Base-by-base conservation (phyloP, 192 early-diverging fungal species). In the Podila horticola region DNA sequence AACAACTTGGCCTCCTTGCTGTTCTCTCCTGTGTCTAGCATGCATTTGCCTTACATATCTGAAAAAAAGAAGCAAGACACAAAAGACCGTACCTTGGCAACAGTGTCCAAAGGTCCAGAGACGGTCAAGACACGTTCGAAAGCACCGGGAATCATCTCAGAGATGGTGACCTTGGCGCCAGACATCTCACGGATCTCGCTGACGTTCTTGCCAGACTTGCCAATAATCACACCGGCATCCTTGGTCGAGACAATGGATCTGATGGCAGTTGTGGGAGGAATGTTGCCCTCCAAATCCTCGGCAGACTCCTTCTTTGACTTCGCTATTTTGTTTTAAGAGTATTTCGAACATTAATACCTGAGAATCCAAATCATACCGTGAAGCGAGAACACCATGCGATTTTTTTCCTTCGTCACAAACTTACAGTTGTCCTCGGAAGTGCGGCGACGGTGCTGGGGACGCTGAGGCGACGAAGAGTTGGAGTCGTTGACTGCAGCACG, bases 141-240 rank as follows among this genome's bases (percentile, higher is more conserved):
- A 11, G 96, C 92, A 63, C 93, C 93, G 29, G 87, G 91, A 11
- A 96, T 89, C 62, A 93, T 92, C 72, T 96, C 95, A 24, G 94
- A 95, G 68, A 99, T 95, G 50, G 92, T 95, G 13, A 97, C 94
- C 72, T 92, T 91, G 69, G 95, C 95, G 36, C 94, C 93, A 72
- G 93, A 93, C 52, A 84, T 84, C 51, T 94, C 91, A 61, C 98
- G 92, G 75, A 99, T 92, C 63, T 96, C 94, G 62, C 92, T 92
- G n/a, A 99, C 94, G 75, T 95, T 96, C 68, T 90, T 91, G 31
- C 97, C 97, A 66, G 90, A 90, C 84, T 95, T 93, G 24, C 94
- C 94, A 67, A 95, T 95, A 61, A 95, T 93, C n/a, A 95, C 92
- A 75, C 94, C 94, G 19, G 94, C 94, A 71, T 92, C 91, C 62